A percentile compares a stretch with the other conserved stretches of the same genome.
Evolutionary conservation across 208 protist genomes (phyloP).

Genomic region (Phytomonas francai): DNA sequence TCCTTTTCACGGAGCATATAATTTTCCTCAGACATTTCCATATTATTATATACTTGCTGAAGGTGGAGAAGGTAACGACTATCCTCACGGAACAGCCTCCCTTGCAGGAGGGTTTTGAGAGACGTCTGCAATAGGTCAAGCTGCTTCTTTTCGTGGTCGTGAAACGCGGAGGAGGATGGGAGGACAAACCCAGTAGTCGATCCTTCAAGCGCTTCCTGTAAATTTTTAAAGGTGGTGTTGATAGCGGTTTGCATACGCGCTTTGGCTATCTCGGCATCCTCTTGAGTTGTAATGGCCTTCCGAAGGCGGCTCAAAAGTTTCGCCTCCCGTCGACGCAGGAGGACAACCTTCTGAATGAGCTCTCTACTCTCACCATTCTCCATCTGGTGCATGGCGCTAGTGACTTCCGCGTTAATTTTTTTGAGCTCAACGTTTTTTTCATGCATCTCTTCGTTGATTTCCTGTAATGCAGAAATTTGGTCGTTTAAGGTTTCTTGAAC

Average conservation of each 20-base stretch:
- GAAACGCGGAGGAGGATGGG: conserved; percentile 38
- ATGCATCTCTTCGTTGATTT: conserved; percentile 56
- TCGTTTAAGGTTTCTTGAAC: conserved; percentile 10
- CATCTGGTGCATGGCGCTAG: conserved; percentile 22
- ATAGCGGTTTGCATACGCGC: conserved; percentile 35
- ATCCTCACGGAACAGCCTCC: conserved; percentile 74
- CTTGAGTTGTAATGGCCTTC: conserved; percentile 35
- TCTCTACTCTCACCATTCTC: conserved; percentile 37
- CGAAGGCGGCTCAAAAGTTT: conserved; percentile 76
- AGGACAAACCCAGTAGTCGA: conserved; percentile 64
- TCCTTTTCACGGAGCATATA: conserved; percentile 27
- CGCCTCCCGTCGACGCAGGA: conserved; percentile 69
- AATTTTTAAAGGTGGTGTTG: conserved; percentile 42
- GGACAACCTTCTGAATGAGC: conserved; percentile 76
- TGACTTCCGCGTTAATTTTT: conserved; percentile 55
- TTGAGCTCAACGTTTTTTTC: conserved; percentile 28
- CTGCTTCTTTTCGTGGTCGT: conserved; percentile 48
- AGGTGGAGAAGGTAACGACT: conserved; percentile 58
- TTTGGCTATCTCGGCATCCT: conserved; percentile 34
- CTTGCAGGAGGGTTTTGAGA: conserved; percentile 32
- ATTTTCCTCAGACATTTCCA: conserved; percentile 49
- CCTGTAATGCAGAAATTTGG: conserved; percentile 27
- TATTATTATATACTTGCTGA: conserved; percentile 43
- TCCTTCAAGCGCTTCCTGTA: conserved; percentile 60
- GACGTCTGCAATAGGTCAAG: conserved; percentile 42